Conservation (phyloP, 495 filamentous ascomycete genomes). For the Lentithecium fluviatile region DNA sequence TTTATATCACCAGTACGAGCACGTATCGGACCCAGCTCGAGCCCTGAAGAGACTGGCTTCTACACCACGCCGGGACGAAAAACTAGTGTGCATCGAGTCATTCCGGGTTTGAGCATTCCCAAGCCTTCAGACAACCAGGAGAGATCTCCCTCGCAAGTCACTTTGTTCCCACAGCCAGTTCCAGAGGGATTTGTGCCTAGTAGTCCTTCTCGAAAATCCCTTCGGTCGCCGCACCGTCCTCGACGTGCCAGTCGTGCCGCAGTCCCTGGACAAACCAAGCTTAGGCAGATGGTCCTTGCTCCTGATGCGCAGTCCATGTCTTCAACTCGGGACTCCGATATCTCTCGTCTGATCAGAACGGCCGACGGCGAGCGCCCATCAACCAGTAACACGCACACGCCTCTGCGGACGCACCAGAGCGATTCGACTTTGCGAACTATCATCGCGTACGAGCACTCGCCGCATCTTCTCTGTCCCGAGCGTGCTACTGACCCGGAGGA, state of each 20-base stretch:
- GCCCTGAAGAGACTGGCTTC: constrained; percentile 1
- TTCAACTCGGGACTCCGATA: neutral
- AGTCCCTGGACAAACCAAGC: constrained; percentile 30
- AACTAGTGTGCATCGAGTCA: constrained; percentile 1
- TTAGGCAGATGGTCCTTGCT: constrained; percentile 30
- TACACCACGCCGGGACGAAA: constrained; percentile 6
- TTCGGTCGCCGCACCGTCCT: neutral
- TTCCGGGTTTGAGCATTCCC: neutral
- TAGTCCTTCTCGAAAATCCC: neutral
- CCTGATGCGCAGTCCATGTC: constrained; percentile 10
- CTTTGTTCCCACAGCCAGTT: constrained; percentile 10
- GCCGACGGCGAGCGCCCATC: constrained; percentile 5
- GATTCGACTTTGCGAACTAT: neutral
- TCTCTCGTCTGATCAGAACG: constrained; percentile 15
- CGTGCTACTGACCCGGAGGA: constrained; percentile 4
- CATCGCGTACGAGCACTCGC: constrained; percentile 17
- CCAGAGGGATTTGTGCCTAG: neutral
- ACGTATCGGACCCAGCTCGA: too few relatives aligned
- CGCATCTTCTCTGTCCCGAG: constrained; percentile 24
- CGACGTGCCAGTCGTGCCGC: constrained; percentile 14
- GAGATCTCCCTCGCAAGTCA: constrained; percentile 7
- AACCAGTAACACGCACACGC: constrained; percentile 14
- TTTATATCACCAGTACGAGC: too few relatives aligned
- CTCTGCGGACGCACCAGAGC: constrained; percentile 7
- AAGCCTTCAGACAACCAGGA: neutral